Evolutionary conservation across 176 grass and related monocot genomes (phyloP), one percentile per base, ranked within the genome.

Genomic region (Oryza rufipogon): DNA sequence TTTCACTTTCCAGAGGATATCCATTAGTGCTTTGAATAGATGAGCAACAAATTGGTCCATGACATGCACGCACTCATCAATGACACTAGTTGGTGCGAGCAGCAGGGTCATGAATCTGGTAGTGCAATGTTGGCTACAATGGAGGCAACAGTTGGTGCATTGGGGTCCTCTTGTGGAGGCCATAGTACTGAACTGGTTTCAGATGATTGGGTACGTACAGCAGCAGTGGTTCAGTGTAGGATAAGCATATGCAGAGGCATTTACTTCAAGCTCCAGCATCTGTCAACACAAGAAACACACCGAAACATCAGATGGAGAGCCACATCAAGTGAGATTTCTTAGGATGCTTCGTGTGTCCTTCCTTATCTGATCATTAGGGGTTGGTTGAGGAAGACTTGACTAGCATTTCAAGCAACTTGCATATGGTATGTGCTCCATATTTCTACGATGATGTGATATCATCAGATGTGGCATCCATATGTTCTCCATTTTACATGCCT

Each of bases 311-410:
- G 71, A 38, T 89, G 41, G 81, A 84, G 49, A 39, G 65, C 3
- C 49, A 76, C 48, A 52, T 75, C 20, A 46, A 69, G 52, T 75
- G 33, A 22, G 70, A 32, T 69, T 20, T 68, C 51, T 41, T 84
- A 11, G 36, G 82, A 81, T 89, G 77, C 15, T 85, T 70, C 70
- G 44, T 70, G 77, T 16, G 49, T 16, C 70, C 77, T 85, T 89
- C 76, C 80, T 85, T 75, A 51, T 49, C 32, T 80, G 64, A 89
- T 38, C 42, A 71, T 45, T 71, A 13, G 39, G 38, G 11, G 10
- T 44, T 44, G 4, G 68, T 42, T 44, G 38, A 71, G 19, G 17
- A 71, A 71, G 5, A 10, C 39, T 71, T 71, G 11, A 73, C 14
- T 72, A 72, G 42, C n/a, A 63, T n/a, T 26, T 20, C 70, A 72